Percentiles rank a stretch among this genome's conserved stretches.
Conservation (phyloP, 2,329 filamentous ascomycete species). For the Aspergillus brasiliensis region DNA sequence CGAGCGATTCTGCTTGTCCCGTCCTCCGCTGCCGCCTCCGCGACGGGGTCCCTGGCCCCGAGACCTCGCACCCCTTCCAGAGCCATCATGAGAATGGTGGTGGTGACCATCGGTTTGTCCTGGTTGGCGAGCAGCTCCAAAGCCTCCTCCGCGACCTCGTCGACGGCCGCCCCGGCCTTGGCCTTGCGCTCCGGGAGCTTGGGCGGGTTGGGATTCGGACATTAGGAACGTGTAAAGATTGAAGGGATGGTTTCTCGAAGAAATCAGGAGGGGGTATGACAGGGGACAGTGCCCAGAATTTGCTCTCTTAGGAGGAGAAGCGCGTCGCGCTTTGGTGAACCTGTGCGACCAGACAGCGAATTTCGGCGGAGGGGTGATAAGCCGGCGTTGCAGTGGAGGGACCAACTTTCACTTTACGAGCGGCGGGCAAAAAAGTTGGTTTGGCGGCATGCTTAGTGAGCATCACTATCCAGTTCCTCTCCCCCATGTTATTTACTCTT, state of each 20-base stretch:
- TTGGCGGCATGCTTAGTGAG: slow-evolving; percentile 23
- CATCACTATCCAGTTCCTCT: not conserved
- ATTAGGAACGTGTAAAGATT: slow-evolving; percentile 21
- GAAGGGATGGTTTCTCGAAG: slow-evolving; percentile 11
- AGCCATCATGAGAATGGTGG: slow-evolving; percentile 22
- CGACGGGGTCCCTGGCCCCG: slow-evolving; percentile 36
- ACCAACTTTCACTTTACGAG: slow-evolving; percentile 11
- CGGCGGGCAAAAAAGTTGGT: slow-evolving; percentile 24
- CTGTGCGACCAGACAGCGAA: slow-evolving; percentile 10
- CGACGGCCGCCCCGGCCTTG: slow-evolving; percentile 47
- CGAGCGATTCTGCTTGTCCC: slow-evolving; percentile 30
- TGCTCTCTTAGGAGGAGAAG: slow-evolving; percentile 9
- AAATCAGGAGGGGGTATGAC: not conserved
- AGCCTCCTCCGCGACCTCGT: slow-evolving; percentile 42
- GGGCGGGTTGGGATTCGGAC: slow-evolving; percentile 33
- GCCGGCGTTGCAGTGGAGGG: slow-evolving; percentile 16
- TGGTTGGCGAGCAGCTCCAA: slow-evolving; percentile 22
- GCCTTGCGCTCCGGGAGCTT: slow-evolving; percentile 31
- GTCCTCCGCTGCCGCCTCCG: slow-evolving; percentile 35
- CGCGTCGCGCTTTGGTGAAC: slow-evolving; percentile 11
- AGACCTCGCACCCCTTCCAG: slow-evolving; percentile 40
- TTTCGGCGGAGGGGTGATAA: slow-evolving; percentile 7
- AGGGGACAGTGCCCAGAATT: slow-evolving; percentile 1
- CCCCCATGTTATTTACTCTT: not conserved
- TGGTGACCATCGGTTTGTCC: slow-evolving; percentile 32